Base-by-base conservation (phyloP, 495 filamentous ascomycete genomes). In the Penicillium salamii region DNA sequence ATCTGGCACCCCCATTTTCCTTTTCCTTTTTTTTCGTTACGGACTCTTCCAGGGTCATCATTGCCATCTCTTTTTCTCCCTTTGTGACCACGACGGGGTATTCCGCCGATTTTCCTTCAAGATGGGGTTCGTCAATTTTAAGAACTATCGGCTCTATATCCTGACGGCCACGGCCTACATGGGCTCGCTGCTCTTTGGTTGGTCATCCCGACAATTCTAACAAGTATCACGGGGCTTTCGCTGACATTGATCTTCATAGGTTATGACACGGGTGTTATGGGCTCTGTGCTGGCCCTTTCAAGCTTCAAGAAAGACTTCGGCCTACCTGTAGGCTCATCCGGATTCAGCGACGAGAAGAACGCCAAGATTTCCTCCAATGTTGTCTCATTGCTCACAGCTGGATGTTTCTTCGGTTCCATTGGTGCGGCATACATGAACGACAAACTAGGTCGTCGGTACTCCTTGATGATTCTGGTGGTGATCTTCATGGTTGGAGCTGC, bases 341-440 rank as follows among this genome's bases (percentile, higher is more conserved):
- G 67, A 0, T 74, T 71, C 36, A 60, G 67, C 39, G 58, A 46
- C 12, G 33, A 42, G 1, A 24, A 60, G 26, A 81, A 78, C 40
- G 66, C 72, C 7, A 51, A 72, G 14, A 66, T 80, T 12, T 66
- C 76, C 5, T 78, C 76, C 15, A 83, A 83, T 43, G 76, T 83
- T 32, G 80, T 82, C 12, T 84, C 82, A 42, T 71, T 85, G 18
- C 67, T 85, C 18, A 80, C 79, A 53, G 84, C 83, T 3, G 84
- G 84, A 31, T 83, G 81, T 53, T 87, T 87, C 72, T 87, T 86
- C 62, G 84, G 84, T 40, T 76, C 82, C 12, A 70, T 85, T 18
- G 69, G 78, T 15, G 82, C 80, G 12, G 84, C 83, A 42, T 71
- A 57, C 40, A 71, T 79, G 48, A 81, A 77, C 40, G 76, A 83